phyloP scores from a whole-genome alignment of 2,329 filamentous ascomycete species.

The Fusarium stilboides region DNA sequence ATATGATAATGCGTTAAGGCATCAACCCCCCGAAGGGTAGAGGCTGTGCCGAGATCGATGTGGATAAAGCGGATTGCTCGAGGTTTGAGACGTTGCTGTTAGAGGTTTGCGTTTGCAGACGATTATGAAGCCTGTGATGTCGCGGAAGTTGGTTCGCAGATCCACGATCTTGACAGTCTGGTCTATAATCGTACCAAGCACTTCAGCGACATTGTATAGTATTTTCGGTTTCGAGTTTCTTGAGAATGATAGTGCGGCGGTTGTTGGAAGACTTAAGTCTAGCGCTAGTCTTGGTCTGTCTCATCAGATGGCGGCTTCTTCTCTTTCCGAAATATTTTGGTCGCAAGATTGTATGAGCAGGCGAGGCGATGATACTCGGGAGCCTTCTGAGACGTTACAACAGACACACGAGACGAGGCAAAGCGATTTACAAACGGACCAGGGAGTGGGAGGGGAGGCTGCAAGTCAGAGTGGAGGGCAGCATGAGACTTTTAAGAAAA shows the following conservation, averaged over 20 bases:
- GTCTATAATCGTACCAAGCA: conserved; percentile 57
- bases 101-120: conserved; percentile 30
- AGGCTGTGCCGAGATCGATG: conserved; percentile 32
- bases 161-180: conserved; percentile 41
- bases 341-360: conserved; percentile 39
- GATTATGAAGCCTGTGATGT: conserved; percentile 50
- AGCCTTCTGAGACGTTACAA: conserved; percentile 43
- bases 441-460: conserved; percentile 33
- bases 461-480: conserved; percentile 35
- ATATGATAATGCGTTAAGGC: conserved; percentile 32
- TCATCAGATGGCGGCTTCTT: conserved; percentile 43
- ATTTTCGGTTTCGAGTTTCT: conserved; percentile 15
- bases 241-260: conserved; percentile 21
- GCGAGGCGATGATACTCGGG: conserved; percentile 40
- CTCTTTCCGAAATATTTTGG: conserved; percentile 32
- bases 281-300: conserved; percentile 40
- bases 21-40: conserved; percentile 28
- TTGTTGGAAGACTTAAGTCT: conserved; percentile 6
- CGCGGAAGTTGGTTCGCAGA: conserved; percentile 55
- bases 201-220: conserved; percentile 64
- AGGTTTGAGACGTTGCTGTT: conserved; percentile 38
- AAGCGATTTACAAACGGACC: conserved; percentile 38
- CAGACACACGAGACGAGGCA: conserved; percentile 13
- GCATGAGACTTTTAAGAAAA: conserved; percentile 43
- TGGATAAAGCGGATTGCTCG: conserved; percentile 24